Conservation (phyloP, 2,329 filamentous ascomycete genomes). For the Trichoderma aggressivum region DNA sequence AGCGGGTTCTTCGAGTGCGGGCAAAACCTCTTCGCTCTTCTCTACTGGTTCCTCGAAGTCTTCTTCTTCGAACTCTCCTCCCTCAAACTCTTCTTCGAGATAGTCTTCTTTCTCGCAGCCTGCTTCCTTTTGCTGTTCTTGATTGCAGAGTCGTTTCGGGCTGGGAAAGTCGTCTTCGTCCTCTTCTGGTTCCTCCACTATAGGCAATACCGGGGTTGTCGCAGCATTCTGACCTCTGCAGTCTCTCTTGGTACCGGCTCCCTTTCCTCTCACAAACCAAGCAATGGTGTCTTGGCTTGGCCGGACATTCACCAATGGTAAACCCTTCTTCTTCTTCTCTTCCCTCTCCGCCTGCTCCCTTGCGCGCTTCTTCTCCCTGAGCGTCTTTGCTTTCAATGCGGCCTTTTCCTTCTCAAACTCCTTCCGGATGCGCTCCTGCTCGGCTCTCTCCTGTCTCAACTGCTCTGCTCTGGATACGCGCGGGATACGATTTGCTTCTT, state of each 20-base stretch:
- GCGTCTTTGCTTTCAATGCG: slow-evolving; percentile 45
- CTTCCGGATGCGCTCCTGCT: slow-evolving; percentile 54
- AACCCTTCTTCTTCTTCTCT: slow-evolving; percentile 49
- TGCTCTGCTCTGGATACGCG: slow-evolving; percentile 41
- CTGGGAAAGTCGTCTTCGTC: slow-evolving; percentile 14
- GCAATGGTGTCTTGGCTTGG: slow-evolving; percentile 58
- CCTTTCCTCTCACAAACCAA: slow-evolving; percentile 45
- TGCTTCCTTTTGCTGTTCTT: background rate
- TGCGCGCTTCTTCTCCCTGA: slow-evolving; percentile 54
- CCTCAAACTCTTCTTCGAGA: background rate
- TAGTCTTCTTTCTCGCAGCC: background rate
- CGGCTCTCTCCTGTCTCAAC: slow-evolving; percentile 40
- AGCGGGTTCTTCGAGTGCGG: background rate
- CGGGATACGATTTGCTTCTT: slow-evolving; percentile 33
- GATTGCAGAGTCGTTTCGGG: background rate
- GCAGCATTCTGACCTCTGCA: slow-evolving; percentile 17
- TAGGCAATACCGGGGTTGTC: background rate
- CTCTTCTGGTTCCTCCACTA: slow-evolving; percentile 23
- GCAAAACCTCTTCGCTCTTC: too few relatives aligned
- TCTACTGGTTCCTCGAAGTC: background rate
- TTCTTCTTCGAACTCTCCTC: background rate
- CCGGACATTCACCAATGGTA: slow-evolving; percentile 52
- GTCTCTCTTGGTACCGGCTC: slow-evolving; percentile 31
- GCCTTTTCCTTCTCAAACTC: slow-evolving; percentile 50
- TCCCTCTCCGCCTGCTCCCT: slow-evolving; percentile 49